Conservation (phyloP, 352 stramenopile genomes). For the Phytophthora palmivora region DNA sequence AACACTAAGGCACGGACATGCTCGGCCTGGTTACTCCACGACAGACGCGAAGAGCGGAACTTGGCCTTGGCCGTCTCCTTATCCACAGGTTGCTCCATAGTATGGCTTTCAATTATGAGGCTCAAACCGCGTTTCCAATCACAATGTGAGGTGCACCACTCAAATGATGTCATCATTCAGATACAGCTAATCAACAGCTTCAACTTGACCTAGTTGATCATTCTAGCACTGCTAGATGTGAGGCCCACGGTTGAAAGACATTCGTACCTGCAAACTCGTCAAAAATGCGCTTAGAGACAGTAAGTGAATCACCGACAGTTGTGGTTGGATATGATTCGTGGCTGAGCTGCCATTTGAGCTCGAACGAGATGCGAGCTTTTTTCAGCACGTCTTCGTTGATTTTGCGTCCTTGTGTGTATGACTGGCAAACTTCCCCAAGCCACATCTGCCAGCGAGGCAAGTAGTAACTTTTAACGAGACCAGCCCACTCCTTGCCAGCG, state of each 20-base stretch:
- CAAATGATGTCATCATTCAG: constrained; percentile 13
- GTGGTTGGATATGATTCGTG: constrained; percentile 59
- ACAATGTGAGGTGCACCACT: constrained; percentile 11
- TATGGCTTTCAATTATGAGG: constrained; percentile 9
- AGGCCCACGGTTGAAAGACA: constrained; percentile 12
- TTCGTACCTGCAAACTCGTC: constrained; percentile 49
- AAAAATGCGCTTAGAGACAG: constrained; percentile 63
- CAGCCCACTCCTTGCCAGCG: constrained; percentile 78
- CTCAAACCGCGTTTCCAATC: constrained; percentile 19
- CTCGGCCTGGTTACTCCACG: constrained; percentile 86
- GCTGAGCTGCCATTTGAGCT: constrained; percentile 80
- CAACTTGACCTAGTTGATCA: constrained; percentile 12
- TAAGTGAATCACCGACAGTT: constrained; percentile 53
- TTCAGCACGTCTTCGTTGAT: constrained; percentile 59
- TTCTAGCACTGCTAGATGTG: constrained; percentile 3
- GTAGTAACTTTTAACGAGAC: constrained; percentile 76
- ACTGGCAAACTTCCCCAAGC: constrained; percentile 71
- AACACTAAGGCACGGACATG: constrained; percentile 51
- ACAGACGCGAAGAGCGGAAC: constrained; percentile 79
- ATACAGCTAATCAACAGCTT: constrained; percentile 15
- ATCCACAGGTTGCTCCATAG: constrained; percentile 61
- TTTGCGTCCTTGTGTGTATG: constrained; percentile 64
- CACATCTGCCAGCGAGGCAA: constrained; percentile 75
- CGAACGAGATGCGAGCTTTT: constrained; percentile 60
- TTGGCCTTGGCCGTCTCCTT: constrained; percentile 78